Percentiles rank a stretch among this genome's conserved stretches.
These are phyloP conservation scores for Samsoniella hepiali DNA, from an alignment of 2,329 filamentous ascomycete genomes.

Conservation along the genomic window DNA sequence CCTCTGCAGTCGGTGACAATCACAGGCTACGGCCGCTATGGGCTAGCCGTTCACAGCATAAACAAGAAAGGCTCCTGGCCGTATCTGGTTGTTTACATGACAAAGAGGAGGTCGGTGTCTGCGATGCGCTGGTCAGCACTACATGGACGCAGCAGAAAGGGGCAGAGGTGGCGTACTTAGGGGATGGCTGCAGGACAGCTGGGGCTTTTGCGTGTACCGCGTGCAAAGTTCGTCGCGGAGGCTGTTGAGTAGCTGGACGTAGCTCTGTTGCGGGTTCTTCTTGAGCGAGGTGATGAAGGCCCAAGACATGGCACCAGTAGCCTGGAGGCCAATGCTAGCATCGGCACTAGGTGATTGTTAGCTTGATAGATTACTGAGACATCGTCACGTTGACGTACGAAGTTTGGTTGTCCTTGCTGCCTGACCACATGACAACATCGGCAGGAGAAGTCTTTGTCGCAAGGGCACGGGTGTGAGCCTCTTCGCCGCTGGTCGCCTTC, in stretches of 20 bases:
- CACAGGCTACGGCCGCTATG: not conserved
- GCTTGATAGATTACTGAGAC: not conserved
- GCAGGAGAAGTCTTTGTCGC: conserved; percentile 91
- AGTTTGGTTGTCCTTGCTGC: conserved; percentile 94
- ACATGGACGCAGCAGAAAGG: conserved; percentile 24
- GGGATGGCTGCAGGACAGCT: conserved; percentile 94
- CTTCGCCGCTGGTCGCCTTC: conserved; percentile 77
- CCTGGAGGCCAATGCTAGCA: conserved; percentile 84
- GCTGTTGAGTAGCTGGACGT: conserved; percentile 92
- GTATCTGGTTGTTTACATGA: conserved; percentile 46
- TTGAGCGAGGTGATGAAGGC: conserved; percentile 90
- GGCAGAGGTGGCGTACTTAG: conserved; percentile 62
- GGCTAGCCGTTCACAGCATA: not conserved
- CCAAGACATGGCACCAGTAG: conserved; percentile 97
- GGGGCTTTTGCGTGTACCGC: conserved; percentile 92
- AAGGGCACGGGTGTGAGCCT: conserved; percentile 75
- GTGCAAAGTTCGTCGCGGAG: conserved; percentile 87
- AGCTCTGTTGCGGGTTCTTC: conserved; percentile 97
- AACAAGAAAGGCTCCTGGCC: conserved; percentile 4
- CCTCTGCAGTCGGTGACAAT: not conserved
- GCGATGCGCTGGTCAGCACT: conserved; percentile 22
- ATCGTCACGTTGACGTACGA: conserved; percentile 56
- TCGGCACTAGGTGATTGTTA: conserved; percentile 65
- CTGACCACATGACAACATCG: conserved; percentile 96
- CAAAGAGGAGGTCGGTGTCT: conserved; percentile 63